Base-by-base conservation (phyloP, 106 monocot genomes). In the Posidonia australis region DNA sequence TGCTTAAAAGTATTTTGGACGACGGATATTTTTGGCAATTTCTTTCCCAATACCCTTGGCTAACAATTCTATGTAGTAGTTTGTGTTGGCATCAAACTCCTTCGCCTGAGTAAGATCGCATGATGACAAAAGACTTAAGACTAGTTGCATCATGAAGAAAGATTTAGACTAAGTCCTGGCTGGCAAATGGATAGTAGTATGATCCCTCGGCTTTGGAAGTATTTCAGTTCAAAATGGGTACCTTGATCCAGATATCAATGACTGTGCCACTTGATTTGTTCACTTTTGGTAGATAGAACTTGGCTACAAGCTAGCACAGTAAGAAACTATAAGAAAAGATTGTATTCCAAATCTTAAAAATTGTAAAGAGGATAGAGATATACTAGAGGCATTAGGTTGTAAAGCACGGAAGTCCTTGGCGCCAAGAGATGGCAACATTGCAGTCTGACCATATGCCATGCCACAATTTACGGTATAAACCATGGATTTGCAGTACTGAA, bases 171-270 rank as follows among this genome's bases (percentile, higher is more conserved):
- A n/a, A n/a, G n/a, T n/a, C n/a, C n/a, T n/a, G n/a, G n/a, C n/a
- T 36, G 36, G 5, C 36, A 36, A 7, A 36, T 7, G n/a, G n/a
- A 36, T 36, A 36, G 36, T 36, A 36, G 36, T 7, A 36, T 36
- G 36, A 36, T 7, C 7, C 2, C 7, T 2, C 7, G 7, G 36
- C 7, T 7, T 4, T 36, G 2, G 5, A 36, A 36, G 36, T 36
- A 36, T 7, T 36, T 36, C 22, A 43, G 20, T 53, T 31, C 14
- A 67, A 32, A 48, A 43, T 21, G 30, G 6, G 69, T 32, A 90
- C 94, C 94, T 87, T 90, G 47, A 82, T 89, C 94, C 94, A 96
- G 86, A 96, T 87, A 70, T 96, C 94, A 51, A 86, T 87, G 25
- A 81, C 86, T 21, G 90, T 79, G 20, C 94, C 94, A 75, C 86